Evolutionary conservation across 345 rosid genomes (phyloP), one percentile per base, ranked within the genome.

Genomic region (Aegle marmelos): DNA sequence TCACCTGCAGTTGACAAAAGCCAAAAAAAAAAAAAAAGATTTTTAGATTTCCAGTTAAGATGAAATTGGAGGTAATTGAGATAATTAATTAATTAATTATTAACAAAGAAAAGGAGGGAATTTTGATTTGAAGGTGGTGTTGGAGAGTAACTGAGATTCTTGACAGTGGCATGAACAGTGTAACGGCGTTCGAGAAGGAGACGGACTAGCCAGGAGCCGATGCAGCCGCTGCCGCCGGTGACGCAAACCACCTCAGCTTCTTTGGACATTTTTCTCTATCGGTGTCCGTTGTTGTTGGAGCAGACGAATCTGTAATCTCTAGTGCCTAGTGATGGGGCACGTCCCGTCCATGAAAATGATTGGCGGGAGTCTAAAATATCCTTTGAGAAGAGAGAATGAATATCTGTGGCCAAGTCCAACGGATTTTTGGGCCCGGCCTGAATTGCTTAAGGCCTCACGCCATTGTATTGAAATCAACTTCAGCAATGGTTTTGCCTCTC

Each of bases 141-240:
- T 7, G 31, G 66, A 50, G 58, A 75, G 74, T 73, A 84, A 94
- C 99, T 79, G 90, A 92, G 88, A 83, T 89, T 85, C 81, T 81
- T 87, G 66, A 89, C 97, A 79, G 99, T 90, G 79, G 94, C 94
- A 86, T 92, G 92, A 10, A 96, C 95, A 82, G 91, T 75, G 84
- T 94, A 96, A 28, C 97, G 91, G 27, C 97, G 97, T 14, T 73
- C 83, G 62, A 94, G 97, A 81, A 94, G 98, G 17, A 88, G 90
- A 11, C 79, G 87, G 72, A 96, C 97, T 25, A 94, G 86, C 88
- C 98, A 92, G 4, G 99, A 91, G 54, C 99, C 97, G 37, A 94
- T 96, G 85, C 93, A 86, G 37, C 98, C 99, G 83, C 98, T 96
- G 56, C 91, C 98, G 31, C 99, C 98, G 65, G 97, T 96, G 70